Evolutionary conservation across 2,329 filamentous ascomycete genomes (phyloP).

Genomic region (Immersiporthe knoxdaviesiana): DNA sequence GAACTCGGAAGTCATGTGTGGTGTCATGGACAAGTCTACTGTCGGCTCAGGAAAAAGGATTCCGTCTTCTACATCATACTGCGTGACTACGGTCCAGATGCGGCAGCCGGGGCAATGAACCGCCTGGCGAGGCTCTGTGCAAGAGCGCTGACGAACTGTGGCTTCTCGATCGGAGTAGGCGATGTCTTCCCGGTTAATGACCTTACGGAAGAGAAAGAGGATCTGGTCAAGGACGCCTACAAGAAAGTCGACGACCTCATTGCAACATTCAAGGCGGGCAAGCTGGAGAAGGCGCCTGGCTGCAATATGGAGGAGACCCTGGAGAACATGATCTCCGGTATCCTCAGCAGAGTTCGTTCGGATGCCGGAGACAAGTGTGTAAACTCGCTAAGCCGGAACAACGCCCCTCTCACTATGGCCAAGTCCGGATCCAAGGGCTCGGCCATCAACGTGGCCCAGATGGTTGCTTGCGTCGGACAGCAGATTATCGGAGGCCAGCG

Average conservation of each 20-base stretch:
- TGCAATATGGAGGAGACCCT: conserved; percentile 91
- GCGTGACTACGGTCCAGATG: conserved; percentile 89
- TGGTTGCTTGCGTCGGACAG: conserved; percentile 96
- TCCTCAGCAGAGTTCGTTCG: conserved; percentile 88
- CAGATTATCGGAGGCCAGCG: conserved; percentile 95
- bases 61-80: conserved; percentile 97
- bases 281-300: conserved; percentile 82
- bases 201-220: conserved; percentile 73
- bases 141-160: conserved; percentile 83
- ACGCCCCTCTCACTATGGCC: conserved; percentile 94
- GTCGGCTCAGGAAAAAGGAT: conserved; percentile 98
- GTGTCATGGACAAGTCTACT: conserved; percentile 95
- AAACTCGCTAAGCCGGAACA: conserved; percentile 84
- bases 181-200: conserved; percentile 84
- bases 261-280: conserved; percentile 75
- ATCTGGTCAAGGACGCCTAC: conserved; percentile 78
- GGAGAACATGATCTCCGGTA: conserved; percentile 87
- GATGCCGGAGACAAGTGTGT: conserved; percentile 92
- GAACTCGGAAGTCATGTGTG: conserved; percentile 97
- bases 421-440: conserved; percentile 97
- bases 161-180: conserved; percentile 94
- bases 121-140: conserved; percentile 88
- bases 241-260: conserved; percentile 82
- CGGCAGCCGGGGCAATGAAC: conserved; percentile 91
- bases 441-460: conserved; percentile 97